Conservation (phyloP, 345 rosid genomes). For the Brassica carinata region DNA sequence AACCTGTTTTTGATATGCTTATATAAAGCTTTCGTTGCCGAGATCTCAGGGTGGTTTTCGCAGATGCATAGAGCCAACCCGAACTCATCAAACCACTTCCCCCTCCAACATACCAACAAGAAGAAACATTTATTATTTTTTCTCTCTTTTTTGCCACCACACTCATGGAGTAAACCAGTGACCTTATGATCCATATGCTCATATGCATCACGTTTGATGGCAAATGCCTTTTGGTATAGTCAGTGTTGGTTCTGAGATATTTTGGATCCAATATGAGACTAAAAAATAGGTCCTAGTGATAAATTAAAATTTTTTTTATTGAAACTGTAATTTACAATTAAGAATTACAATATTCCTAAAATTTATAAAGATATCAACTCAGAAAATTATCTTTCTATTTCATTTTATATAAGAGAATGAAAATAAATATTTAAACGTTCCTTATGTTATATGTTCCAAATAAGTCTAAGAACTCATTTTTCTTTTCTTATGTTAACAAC, state of each 20-base stretch:
- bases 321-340: background rate
- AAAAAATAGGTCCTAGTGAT: background rate
- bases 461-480: background rate
- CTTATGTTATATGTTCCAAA: background rate
- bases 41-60: background rate
- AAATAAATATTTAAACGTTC: no score
- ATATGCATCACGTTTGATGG: background rate
- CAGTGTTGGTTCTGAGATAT: background rate
- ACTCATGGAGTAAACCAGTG: background rate
- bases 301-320: no score
- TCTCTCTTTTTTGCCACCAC: background rate
- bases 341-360: background rate
- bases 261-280: background rate
- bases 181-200: background rate
- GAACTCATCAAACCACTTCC: background rate
- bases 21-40: background rate
- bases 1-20: no score
- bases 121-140: background rate
- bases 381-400: background rate
- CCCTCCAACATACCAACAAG: background rate
- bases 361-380: background rate
- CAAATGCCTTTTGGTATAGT: background rate
- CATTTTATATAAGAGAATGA: no score
- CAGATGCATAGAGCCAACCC: background rate
- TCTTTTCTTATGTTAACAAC: background rate